Evolutionary conservation across 2,329 filamentous ascomycete genomes (phyloP), one percentile per base, ranked within the genome.

Genomic region (Talaromyces funiculosus): DNA sequence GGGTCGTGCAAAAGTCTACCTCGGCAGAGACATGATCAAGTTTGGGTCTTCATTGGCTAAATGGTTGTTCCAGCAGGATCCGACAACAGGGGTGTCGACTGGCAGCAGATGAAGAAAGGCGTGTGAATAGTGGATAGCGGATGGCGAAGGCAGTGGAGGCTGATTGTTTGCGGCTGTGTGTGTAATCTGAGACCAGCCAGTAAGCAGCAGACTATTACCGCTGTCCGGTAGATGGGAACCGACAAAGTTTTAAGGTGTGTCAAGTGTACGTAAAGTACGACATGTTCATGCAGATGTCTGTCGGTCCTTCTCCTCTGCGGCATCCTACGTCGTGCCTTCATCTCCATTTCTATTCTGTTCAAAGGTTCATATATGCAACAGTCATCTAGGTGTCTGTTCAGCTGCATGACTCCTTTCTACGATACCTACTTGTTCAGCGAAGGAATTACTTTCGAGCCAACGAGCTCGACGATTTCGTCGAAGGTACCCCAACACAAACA

Each of bases 401-500:
- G 40, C 42, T 6, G 12, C 22, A 24, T 14, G 26, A 22, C 40
- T 12, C n/a, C n/a, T n/a, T n/a, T n/a, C n/a, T 2, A 0, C 18
- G 20, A 22, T 43, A 14, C 40, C 5, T 26, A 45, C 14, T 26
- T 12, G 7, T n/a, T 47, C 14, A 47, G 7, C 43, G 14, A 4
- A 47, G 43, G 43, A 26, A 47, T 24, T 16, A 26, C 8, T 29
- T 47, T n/a, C 43, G 40, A 43, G 40, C 22, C 12, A 24, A 43
- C 18, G 20, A 2, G 20, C 14, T 20, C 40, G 6, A 26, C 5
- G 22, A 29, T 8, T 16, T 16, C 43, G 22, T 26, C 22, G 22
- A 16, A 5, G 42, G 7, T 14, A 26, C 26, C 18, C 16, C 26
- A 12, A 63, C 47, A 55, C 59, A 65, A 29, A 65, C 57, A 57